Evolutionary conservation across 108 stramenopile genomes (phyloP).

Genomic region (Nannochloropsis gaditana): DNA sequence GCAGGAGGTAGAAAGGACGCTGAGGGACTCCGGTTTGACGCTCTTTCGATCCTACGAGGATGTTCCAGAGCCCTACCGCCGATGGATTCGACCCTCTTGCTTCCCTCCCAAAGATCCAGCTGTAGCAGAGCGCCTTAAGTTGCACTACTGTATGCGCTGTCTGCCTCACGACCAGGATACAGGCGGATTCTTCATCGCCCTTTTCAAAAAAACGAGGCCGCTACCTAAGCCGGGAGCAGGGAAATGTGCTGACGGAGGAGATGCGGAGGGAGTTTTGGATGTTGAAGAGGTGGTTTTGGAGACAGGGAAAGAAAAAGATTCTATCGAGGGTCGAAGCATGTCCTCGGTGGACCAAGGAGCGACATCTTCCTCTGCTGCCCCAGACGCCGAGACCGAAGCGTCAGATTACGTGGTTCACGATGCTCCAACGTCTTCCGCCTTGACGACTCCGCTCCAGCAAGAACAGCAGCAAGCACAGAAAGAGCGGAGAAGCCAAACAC

Average conservation of each 20-base stretch:
- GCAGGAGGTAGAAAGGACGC: constrained; percentile 14
- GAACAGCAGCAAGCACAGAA: too few relatives aligned
- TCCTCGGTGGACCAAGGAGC: background rate
- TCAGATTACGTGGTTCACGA: background rate
- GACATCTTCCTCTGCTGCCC: background rate
- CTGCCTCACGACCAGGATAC: constrained; percentile 95
- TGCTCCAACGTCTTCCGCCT: background rate
- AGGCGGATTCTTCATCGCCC: constrained; percentile 93
- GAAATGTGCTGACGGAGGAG: background rate
- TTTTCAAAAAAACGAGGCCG: constrained; percentile 65
- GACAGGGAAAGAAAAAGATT: background rate
- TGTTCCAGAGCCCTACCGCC: constrained; percentile 14
- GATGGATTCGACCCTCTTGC: constrained; percentile 41
- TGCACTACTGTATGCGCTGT: constrained; percentile 83
- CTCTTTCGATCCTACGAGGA: constrained; percentile 37
- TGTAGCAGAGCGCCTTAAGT: constrained; percentile 19
- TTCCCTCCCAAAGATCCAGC: constrained; percentile 49
- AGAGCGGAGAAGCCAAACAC: too few relatives aligned
- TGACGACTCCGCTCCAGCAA: too few relatives aligned
- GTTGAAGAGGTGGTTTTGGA: background rate
- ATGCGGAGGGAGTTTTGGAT: background rate
- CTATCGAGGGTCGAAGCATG: background rate
- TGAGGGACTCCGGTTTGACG: constrained; percentile 36
- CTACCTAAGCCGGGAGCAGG: constrained; percentile 23
- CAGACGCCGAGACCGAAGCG: background rate